A percentile compares a stretch with the other conserved stretches of the same genome.
These are phyloP conservation scores for Coprinellus micaceus DNA, from an alignment of 768 basidiomycete species.

Conservation along the genomic window DNA sequence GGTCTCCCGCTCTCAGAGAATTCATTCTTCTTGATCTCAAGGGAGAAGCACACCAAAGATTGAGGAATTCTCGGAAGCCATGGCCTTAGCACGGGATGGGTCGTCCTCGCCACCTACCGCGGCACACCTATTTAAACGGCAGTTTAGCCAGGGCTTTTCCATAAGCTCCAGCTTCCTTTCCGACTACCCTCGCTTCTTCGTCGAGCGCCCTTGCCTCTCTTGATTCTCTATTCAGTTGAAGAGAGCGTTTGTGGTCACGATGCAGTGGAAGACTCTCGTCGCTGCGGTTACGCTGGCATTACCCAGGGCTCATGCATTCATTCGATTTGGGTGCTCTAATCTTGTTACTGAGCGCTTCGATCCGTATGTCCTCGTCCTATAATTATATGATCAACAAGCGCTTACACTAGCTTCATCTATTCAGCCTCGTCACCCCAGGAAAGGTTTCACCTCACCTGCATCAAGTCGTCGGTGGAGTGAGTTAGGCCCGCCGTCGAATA, in stretches of 20 bases:
- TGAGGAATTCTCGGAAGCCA: no score
- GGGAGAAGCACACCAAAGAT: no score
- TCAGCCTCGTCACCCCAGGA: conserved; percentile 7
- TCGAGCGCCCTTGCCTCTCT: neutral
- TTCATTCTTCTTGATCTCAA: no score
- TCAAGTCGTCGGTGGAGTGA: conserved; percentile 13
- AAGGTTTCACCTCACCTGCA: conserved; percentile 9
- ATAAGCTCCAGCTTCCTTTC: neutral
- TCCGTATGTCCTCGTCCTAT: neutral
- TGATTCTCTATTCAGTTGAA: neutral
- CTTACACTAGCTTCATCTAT: neutral
- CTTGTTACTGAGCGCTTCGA: conserved; percentile 10
- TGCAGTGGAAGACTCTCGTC: neutral
- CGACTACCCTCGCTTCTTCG: neutral
- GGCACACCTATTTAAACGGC: neutral
- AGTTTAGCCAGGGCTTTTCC: conserved; percentile 6
- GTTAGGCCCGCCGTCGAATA: neutral
- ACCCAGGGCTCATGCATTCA: neutral
- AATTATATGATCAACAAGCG: no score
- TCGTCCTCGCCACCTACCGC: no score
- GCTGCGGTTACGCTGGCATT: neutral
- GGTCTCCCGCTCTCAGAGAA: no score
- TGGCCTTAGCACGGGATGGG: no score
- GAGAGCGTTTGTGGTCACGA: neutral
- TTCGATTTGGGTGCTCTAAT: conserved; percentile 7